phyloP scores from a whole-genome alignment of 305 asterid species.

The Fraxinus dipetala region DNA sequence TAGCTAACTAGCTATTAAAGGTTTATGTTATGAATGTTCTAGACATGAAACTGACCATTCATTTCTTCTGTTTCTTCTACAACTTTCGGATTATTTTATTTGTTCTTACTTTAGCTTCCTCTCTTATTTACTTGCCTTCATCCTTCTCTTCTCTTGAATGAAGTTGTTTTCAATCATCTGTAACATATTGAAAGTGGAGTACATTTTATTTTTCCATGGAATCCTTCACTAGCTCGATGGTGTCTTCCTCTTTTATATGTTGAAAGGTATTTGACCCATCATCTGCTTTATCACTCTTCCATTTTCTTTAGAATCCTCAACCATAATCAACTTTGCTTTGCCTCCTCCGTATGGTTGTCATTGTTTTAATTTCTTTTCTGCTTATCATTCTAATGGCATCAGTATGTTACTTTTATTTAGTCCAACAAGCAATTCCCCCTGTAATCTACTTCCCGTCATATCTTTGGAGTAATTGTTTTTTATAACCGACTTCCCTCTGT shows the following conservation, averaged over 20 bases:
- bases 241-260: background rate
- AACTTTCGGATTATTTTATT: background rate
- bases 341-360: background rate
- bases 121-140: background rate
- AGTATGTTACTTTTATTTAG: background rate
- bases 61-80: background rate
- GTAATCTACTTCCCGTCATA: background rate
- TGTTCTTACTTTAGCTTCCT: background rate
- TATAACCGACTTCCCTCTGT: slow-evolving; percentile 9
- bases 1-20: background rate
- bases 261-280: background rate
- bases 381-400: background rate
- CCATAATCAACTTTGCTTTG: background rate
- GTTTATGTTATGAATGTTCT: background rate
- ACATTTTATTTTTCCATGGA: background rate
- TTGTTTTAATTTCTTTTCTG: background rate
- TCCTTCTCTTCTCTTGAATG: background rate
- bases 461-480: background rate
- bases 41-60: background rate
- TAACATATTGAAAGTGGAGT: background rate
- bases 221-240: background rate
- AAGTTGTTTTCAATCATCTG: background rate
- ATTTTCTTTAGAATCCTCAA: background rate
- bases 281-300: background rate
- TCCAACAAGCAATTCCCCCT: background rate